Evolutionary conservation across 106 monocot species (phyloP).

Genomic region (Dactylorhiza incarnata): DNA sequence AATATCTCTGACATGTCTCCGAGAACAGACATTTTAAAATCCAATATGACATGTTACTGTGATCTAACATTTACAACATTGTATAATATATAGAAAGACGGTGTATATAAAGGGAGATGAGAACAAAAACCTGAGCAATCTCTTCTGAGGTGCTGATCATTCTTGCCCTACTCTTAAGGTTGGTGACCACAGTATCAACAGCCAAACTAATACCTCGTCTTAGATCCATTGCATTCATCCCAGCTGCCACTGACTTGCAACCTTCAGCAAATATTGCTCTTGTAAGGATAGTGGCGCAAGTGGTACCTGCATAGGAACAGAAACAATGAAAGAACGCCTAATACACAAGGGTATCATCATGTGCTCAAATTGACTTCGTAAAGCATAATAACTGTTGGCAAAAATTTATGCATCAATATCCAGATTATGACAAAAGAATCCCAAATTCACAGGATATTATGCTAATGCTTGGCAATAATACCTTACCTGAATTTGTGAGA

Average conservation of each 20-base stretch:
- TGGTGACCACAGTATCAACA: slow-evolving; percentile 75
- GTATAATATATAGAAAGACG: neutral
- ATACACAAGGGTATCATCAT: neutral
- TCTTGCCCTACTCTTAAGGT: slow-evolving; percentile 66
- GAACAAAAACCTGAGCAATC: slow-evolving; percentile 57
- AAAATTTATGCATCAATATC: neutral
- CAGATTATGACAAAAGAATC: neutral
- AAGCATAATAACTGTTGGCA: neutral
- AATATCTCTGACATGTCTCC: too few species aligned
- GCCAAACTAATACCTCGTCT: slow-evolving; percentile 89
- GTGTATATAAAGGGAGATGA: neutral
- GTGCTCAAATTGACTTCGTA: neutral
- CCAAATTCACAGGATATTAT: neutral
- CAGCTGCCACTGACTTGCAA: slow-evolving; percentile 85
- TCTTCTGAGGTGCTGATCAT: slow-evolving; percentile 93
- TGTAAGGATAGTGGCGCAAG: slow-evolving; percentile 71
- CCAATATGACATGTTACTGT: too few species aligned
- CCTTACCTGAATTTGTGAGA: neutral
- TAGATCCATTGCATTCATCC: slow-evolving; percentile 87
- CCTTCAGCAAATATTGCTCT: slow-evolving; percentile 70
- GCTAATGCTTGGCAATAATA: neutral
- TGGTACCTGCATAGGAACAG: slow-evolving; percentile 38
- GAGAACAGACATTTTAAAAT: too few species aligned
- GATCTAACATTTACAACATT: neutral
- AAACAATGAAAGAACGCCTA: neutral